Conservation (phyloP, 208 protist genomes). For the Trypanosoma vivax region DNA sequence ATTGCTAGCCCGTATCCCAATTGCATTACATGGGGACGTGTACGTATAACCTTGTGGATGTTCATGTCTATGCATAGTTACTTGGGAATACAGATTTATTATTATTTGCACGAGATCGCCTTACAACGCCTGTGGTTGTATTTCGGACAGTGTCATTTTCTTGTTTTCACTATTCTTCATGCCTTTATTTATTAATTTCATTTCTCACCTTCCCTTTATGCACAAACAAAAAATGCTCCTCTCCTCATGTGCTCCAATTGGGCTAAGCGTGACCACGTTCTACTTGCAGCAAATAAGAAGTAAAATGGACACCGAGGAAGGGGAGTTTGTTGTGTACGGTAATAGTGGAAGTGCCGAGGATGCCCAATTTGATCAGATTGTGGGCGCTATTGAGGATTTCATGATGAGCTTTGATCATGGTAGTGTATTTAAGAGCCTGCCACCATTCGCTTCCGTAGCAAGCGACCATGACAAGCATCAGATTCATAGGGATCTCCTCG, state of each 20-base stretch:
- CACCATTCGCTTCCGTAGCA: constrained; percentile 27
- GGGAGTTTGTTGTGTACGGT: constrained; percentile 65
- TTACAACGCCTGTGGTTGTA: too few species aligned
- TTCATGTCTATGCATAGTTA: too few species aligned
- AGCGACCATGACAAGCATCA: constrained; percentile 61
- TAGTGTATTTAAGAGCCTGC: constrained; percentile 27
- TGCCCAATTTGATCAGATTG: constrained; percentile 54
- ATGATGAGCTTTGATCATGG: constrained; percentile 72
- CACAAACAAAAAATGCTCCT: too few species aligned
- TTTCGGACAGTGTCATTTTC: too few species aligned
- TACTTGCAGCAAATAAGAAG: background rate
- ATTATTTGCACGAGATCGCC: too few species aligned
- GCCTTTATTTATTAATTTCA: too few species aligned
- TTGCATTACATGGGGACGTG: too few species aligned
- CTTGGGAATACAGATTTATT: too few species aligned
- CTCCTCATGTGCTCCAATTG: background rate
- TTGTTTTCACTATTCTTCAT: too few species aligned
- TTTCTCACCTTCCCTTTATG: too few species aligned
- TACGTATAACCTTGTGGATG: too few species aligned
- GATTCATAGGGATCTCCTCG: constrained; percentile 45
- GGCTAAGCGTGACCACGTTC: background rate
- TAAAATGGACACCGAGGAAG: constrained; percentile 72
- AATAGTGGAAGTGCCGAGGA: constrained; percentile 52
- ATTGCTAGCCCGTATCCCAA: too few species aligned
- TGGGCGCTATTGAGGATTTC: constrained; percentile 81